Evolutionary conservation across 208 protist species (phyloP).

Genomic region (Angomonas ambiguus): DNA sequence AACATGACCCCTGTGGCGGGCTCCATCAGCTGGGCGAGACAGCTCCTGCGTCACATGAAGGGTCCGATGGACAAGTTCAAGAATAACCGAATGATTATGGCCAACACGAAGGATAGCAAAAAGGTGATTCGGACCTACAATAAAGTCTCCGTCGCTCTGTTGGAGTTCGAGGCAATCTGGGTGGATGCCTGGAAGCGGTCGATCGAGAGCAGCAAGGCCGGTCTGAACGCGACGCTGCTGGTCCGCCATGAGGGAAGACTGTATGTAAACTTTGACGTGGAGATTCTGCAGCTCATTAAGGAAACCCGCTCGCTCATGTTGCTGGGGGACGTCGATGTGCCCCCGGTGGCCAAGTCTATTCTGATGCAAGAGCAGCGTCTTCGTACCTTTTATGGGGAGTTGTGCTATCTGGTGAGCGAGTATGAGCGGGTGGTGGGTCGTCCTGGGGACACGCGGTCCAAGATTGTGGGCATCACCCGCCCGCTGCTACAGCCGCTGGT

Average conservation of each 20-base stretch:
- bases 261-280: conserved; percentile 97
- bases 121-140: conserved; percentile 97
- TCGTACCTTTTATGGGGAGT: conserved; percentile 93
- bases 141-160: conserved; percentile 90
- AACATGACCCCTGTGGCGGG: conserved; percentile 95
- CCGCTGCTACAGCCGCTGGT: conserved; percentile 89
- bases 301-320: conserved; percentile 94
- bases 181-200: conserved; percentile 94
- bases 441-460: conserved; percentile 25
- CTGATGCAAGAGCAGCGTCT: conserved; percentile 95
- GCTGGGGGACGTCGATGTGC: conserved; percentile 91
- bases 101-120: conserved; percentile 93
- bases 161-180: conserved; percentile 96
- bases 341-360: conserved; percentile 81
- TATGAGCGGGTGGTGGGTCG: conserved; percentile 86
- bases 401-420: conserved; percentile 88
- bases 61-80: conserved; percentile 96
- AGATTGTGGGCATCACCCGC: conserved; percentile 86
- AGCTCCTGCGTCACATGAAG: conserved; percentile 96
- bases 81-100: conserved; percentile 92
- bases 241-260: conserved; percentile 93
- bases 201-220: conserved; percentile 90
- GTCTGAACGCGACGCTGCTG: conserved; percentile 95
- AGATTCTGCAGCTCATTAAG: conserved; percentile 96
- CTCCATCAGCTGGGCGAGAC: conserved; percentile 93